These are phyloP conservation scores for Solanum chmielewskii DNA, from an alignment of 257 asterid genomes.

Conservation along the genomic window DNA sequence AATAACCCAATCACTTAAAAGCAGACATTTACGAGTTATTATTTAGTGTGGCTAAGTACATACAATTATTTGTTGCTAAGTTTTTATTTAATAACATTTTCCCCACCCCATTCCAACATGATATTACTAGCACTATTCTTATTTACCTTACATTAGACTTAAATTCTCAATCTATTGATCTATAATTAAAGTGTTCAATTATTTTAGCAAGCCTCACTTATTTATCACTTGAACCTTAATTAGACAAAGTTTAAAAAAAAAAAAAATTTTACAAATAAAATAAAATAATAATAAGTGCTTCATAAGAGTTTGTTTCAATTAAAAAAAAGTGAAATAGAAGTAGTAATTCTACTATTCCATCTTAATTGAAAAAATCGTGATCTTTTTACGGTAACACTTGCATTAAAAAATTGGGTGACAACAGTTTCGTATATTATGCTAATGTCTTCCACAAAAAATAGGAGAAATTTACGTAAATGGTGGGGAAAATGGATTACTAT, in stretches of 20 bases:
- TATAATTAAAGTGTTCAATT: neutral
- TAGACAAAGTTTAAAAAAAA: neutral
- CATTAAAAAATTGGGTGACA: neutral
- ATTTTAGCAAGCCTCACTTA: too few relatives aligned
- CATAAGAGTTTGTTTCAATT: neutral
- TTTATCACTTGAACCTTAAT: too few relatives aligned
- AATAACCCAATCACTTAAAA: neutral
- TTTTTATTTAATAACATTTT: neutral
- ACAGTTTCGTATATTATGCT: neutral
- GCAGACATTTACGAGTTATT: neutral
- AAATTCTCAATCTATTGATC: neutral
- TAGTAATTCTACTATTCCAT: neutral
- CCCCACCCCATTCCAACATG: neutral
- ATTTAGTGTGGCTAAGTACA: neutral
- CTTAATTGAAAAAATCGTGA: neutral
- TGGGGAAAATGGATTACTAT: too few relatives aligned
- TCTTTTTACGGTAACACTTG: neutral
- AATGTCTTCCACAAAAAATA: neutral
- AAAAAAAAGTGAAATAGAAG: neutral
- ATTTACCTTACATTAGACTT: neutral
- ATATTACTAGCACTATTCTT: neutral
- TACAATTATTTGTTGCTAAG: neutral
- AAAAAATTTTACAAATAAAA: too few relatives aligned
- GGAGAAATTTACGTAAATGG: neutral
- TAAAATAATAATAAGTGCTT: too few relatives aligned